These are phyloP conservation scores for Sclerotinia borealis DNA, from an alignment of 2,329 filamentous ascomycete genomes.

Conservation along the genomic window DNA sequence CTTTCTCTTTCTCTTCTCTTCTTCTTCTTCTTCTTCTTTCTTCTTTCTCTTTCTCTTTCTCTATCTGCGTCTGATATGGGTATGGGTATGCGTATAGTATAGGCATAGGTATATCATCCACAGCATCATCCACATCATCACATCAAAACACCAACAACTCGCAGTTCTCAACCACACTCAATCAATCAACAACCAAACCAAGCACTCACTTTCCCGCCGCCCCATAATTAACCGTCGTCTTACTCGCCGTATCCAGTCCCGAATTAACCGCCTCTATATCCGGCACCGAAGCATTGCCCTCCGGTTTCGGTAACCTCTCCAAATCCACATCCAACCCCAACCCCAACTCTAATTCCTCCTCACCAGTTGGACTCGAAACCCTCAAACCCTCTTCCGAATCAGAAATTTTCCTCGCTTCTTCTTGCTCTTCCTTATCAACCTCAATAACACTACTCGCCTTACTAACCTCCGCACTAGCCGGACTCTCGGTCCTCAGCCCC, in stretches of 20 bases:
- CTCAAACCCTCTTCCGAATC: conserved; percentile 26
- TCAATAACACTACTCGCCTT: conserved; percentile 63
- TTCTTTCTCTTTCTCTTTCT: no score
- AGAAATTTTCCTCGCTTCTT: conserved; percentile 2
- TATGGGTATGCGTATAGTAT: no score
- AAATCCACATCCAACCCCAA: conserved; percentile 12
- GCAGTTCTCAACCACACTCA: no score
- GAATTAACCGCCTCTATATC: conserved; percentile 21
- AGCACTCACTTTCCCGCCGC: conserved; percentile 21
- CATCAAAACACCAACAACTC: no score
- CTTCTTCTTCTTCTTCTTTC: neutral
- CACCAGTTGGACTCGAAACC: conserved; percentile 24
- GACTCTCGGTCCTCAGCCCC: conserved; percentile 60
- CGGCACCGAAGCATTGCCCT: conserved; percentile 19
- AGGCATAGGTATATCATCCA: no score
- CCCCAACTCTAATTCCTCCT: conserved; percentile 23
- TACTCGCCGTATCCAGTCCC: conserved; percentile 28
- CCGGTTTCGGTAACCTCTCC: conserved; percentile 21
- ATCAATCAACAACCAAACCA: neutral
- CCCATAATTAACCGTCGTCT: conserved; percentile 23
- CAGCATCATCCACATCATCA: no score
- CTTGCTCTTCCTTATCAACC: conserved; percentile 16
- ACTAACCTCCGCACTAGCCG: conserved; percentile 61
- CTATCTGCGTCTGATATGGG: no score
- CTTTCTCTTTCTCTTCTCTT: neutral